Conservation (phyloP, 1,139 yeast genomes). For the Trichomonascaceae sp. region DNA sequence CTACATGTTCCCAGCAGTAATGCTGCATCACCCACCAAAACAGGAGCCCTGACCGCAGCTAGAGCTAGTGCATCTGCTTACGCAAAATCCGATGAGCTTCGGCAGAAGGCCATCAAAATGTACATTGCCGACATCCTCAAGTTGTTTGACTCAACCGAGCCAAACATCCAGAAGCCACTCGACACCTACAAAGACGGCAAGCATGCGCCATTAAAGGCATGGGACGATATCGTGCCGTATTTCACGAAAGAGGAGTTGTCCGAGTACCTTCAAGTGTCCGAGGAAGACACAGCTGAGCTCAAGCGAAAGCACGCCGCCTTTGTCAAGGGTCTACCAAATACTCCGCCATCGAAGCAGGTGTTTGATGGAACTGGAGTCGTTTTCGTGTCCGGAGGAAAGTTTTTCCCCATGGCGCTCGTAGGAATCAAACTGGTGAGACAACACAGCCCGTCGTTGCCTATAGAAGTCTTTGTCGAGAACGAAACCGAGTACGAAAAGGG, state of each 20-base stretch:
- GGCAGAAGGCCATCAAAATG: no score
- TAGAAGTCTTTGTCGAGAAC: conserved; percentile 65
- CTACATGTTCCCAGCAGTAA: no score
- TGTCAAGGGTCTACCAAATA: conserved; percentile 34
- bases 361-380: conserved; percentile 58
- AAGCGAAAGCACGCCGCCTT: conserved; percentile 40
- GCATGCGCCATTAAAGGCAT: conserved; percentile 11
- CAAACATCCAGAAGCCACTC: conserved; percentile 3
- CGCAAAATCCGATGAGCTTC: no score
- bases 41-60: no score
- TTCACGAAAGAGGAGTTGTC: conserved; percentile 34
- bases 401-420: conserved; percentile 57
- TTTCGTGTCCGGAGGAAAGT: conserved; percentile 70
- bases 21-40: no score
- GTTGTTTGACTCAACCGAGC: no score
- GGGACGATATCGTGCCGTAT: conserved; percentile 11
- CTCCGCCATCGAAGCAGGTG: conserved; percentile 20
- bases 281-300: conserved; percentile 35
- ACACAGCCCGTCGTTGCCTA: conserved; percentile 52
- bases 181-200: conserved; percentile 13
- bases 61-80: no score
- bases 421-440: conserved; percentile 54
- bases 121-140: no score
- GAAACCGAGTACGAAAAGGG: conserved; percentile 59
- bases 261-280: conserved; percentile 39